Evolutionary conservation across 441 rosid species (phyloP).

Genomic region (Adansonia rubrostipa): DNA sequence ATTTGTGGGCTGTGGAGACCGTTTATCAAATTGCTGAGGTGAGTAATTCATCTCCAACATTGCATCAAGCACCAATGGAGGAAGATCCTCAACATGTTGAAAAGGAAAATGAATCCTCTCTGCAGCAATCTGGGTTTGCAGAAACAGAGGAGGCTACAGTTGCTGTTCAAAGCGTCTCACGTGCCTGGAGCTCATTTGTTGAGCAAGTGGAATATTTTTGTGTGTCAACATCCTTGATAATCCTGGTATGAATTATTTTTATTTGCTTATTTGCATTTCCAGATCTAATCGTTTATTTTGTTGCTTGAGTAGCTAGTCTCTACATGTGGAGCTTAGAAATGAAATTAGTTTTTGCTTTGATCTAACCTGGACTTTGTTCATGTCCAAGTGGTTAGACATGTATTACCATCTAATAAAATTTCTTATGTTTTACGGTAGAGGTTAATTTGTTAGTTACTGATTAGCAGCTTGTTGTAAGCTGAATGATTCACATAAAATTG

Average conservation of each 20-base stretch:
- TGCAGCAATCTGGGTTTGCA: constrained; percentile 32
- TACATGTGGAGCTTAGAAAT: constrained; percentile 14
- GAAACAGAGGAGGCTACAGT: constrained; percentile 37
- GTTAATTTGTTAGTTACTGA: constrained; percentile 5
- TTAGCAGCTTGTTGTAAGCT: constrained; percentile 4
- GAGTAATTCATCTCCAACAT: constrained; percentile 33
- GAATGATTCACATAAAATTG: constrained; percentile 5
- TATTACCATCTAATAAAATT: neutral
- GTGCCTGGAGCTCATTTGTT: constrained; percentile 80
- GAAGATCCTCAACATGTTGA: constrained; percentile 39
- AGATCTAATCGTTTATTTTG: neutral
- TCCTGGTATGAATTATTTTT: constrained; percentile 64
- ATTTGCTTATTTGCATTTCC: neutral
- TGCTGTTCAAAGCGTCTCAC: constrained; percentile 51
- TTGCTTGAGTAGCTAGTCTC: constrained; percentile 3
- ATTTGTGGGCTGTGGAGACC: constrained; percentile 88
- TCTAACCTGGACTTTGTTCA: neutral
- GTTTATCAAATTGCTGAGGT: constrained; percentile 42
- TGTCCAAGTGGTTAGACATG: too few relatives aligned
- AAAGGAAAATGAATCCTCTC: constrained; percentile 30
- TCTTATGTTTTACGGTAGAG: constrained; percentile 3
- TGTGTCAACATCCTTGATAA: constrained; percentile 77
- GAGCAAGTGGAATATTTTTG: constrained; percentile 88
- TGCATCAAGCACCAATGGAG: constrained; percentile 29
- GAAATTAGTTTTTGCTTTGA: constrained; percentile 1